Evolutionary conservation across 1,284 basidiomycete genomes (phyloP).

Genomic region (Rhodotorula sp.): DNA sequence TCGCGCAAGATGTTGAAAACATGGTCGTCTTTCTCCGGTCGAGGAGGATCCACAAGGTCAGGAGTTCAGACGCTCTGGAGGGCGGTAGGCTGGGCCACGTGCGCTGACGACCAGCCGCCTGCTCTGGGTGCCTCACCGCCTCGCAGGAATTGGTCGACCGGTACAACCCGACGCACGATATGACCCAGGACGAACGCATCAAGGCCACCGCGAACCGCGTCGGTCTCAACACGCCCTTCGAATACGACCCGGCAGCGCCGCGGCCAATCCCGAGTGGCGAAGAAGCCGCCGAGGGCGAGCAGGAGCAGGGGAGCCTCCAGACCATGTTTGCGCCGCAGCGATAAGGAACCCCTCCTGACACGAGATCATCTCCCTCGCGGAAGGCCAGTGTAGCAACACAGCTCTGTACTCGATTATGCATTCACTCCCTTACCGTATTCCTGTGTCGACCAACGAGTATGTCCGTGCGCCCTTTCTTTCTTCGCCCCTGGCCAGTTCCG

Average conservation of each 20-base stretch:
- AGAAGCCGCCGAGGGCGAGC: constrained; percentile 8
- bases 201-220: constrained; percentile 33
- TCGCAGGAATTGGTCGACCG: constrained; percentile 37
- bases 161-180: constrained; percentile 38
- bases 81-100: background rate
- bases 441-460: no score
- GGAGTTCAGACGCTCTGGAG: background rate
- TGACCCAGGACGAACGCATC: constrained; percentile 36
- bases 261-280: constrained; percentile 1
- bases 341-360: background rate
- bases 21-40: constrained; percentile 36
- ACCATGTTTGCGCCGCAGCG: constrained; percentile 35
- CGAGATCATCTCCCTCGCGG: no score
- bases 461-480: no score
- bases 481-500: no score
- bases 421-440: no score
- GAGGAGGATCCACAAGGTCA: constrained; percentile 37
- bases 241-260: constrained; percentile 23
- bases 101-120: background rate
- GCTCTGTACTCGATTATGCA: no score
- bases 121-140: background rate
- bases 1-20: constrained; percentile 29
- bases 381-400: no score
- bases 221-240: constrained; percentile 29
- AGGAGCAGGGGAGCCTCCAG: constrained; percentile 31